A percentile compares a stretch with the other conserved stretches of the same genome.
Conservation (phyloP, 345 rosid genomes). For the Gossypium anomalum region DNA sequence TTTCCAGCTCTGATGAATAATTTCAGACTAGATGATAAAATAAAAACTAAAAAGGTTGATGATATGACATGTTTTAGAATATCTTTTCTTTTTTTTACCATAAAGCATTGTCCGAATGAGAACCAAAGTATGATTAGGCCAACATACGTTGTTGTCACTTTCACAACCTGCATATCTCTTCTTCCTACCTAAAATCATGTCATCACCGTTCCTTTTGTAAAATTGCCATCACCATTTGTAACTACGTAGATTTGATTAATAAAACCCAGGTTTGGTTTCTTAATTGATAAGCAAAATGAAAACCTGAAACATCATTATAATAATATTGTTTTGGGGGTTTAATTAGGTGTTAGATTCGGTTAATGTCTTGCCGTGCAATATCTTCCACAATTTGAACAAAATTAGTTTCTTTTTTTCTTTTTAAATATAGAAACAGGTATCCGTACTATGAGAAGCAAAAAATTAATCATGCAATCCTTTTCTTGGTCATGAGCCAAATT, state of each 20-base stretch:
- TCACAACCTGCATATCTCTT: background rate
- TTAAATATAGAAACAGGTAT: background rate
- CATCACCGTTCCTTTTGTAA: background rate
- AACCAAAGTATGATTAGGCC: background rate
- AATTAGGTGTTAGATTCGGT: background rate
- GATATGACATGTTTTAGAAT: background rate
- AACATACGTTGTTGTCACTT: background rate
- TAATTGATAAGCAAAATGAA: background rate
- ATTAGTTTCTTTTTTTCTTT: background rate
- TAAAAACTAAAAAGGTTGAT: background rate
- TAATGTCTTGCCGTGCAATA: background rate
- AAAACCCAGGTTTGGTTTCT: background rate
- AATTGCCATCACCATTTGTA: background rate
- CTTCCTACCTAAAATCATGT: background rate
- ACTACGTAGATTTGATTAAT: background rate
- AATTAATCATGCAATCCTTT: background rate
- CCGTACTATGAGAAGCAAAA: background rate
- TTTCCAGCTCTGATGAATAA: background rate
- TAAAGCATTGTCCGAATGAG: background rate
- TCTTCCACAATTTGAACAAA: background rate
- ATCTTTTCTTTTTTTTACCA: too few relatives aligned
- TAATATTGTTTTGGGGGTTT: background rate
- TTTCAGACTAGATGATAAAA: background rate
- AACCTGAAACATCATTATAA: too few relatives aligned
- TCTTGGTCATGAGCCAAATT: background rate